A percentile compares a stretch with the other conserved stretches of the same genome.
phyloP scores from a whole-genome alignment of 208 protist genomes.

The Crithidia fasciculata region DNA sequence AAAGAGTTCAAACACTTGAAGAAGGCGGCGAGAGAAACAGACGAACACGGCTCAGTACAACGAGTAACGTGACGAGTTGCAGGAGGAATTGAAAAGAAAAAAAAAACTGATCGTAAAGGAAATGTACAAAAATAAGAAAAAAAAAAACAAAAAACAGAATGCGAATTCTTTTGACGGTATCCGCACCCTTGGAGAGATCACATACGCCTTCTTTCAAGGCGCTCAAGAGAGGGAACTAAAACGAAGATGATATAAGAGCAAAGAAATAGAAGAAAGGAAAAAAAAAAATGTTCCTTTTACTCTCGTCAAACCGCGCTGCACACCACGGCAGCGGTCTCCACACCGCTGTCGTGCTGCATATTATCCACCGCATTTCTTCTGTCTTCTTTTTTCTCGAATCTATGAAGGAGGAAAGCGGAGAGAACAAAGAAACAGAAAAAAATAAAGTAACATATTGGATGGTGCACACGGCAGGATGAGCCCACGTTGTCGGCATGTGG shows the following conservation, averaged over 20 bases:
- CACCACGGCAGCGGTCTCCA: too few species aligned
- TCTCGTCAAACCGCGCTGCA: too few species aligned
- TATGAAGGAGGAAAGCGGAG: neutral
- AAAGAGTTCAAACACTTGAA: neutral
- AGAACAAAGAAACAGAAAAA: conserved; percentile 1
- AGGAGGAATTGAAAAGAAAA: neutral
- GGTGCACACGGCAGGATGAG: too few species aligned
- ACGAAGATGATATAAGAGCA: neutral
- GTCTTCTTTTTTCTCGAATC: too few species aligned
- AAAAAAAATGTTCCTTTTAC: conserved; percentile 2
- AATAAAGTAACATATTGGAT: neutral
- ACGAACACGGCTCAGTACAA: neutral
- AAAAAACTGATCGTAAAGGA: neutral
- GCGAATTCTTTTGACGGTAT: neutral
- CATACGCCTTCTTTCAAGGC: too few species aligned
- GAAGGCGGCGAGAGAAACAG: neutral
- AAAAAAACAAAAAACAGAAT: neutral
- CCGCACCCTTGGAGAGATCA: too few species aligned
- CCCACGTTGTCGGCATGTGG: too few species aligned
- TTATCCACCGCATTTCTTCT: too few species aligned
- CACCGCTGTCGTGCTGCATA: too few species aligned
- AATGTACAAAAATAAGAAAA: conserved; percentile 3
- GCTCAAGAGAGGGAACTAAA: neutral
- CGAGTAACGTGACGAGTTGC: neutral
- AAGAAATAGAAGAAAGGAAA: neutral